phyloP scores from a whole-genome alignment of 495 filamentous ascomycete genomes.

The Aspergillus avenaceus region DNA sequence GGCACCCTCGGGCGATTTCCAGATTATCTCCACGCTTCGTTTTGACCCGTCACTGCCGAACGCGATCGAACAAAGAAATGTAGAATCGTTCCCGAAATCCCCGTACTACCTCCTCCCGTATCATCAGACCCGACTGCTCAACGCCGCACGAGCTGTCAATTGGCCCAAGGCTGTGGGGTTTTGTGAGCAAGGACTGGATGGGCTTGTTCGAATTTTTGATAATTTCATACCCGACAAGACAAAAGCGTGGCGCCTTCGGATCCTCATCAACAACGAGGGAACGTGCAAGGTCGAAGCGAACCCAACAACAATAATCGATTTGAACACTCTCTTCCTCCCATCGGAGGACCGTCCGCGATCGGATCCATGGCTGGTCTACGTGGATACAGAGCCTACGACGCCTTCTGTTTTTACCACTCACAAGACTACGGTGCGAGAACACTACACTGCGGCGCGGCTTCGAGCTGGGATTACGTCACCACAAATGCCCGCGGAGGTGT shows the following conservation, averaged over 20 bases:
- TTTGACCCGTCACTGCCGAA: slow-evolving; percentile 64
- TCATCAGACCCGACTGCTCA: slow-evolving; percentile 78
- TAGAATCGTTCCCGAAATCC: too few species aligned
- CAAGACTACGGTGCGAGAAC: slow-evolving; percentile 66
- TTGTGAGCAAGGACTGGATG: slow-evolving; percentile 24
- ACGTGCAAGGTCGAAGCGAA: slow-evolving; percentile 44
- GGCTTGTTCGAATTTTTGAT: slow-evolving; percentile 29
- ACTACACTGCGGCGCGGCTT: slow-evolving; percentile 60
- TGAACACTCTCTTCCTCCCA: slow-evolving; percentile 53
- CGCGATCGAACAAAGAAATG: slow-evolving; percentile 26
- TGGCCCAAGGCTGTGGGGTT: slow-evolving; percentile 43
- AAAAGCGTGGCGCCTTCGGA: slow-evolving; percentile 48
- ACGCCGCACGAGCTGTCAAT: slow-evolving; percentile 64
- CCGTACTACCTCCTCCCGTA: slow-evolving; percentile 80
- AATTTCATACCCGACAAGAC: slow-evolving; percentile 30
- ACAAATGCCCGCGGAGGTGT: slow-evolving; percentile 59
- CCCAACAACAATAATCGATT: slow-evolving; percentile 43
- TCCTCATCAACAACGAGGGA: slow-evolving; percentile 49
- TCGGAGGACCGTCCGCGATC: slow-evolving; percentile 10
- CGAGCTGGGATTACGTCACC: slow-evolving; percentile 50
- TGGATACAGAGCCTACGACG: slow-evolving; percentile 49
- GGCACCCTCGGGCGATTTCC: slow-evolving; percentile 34
- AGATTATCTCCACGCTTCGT: slow-evolving; percentile 68
- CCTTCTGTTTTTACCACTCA: slow-evolving; percentile 66
- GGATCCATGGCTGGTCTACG: slow-evolving; percentile 42